Conservation (phyloP, 2,329 filamentous ascomycete species). For the Cytospora piceae region DNA sequence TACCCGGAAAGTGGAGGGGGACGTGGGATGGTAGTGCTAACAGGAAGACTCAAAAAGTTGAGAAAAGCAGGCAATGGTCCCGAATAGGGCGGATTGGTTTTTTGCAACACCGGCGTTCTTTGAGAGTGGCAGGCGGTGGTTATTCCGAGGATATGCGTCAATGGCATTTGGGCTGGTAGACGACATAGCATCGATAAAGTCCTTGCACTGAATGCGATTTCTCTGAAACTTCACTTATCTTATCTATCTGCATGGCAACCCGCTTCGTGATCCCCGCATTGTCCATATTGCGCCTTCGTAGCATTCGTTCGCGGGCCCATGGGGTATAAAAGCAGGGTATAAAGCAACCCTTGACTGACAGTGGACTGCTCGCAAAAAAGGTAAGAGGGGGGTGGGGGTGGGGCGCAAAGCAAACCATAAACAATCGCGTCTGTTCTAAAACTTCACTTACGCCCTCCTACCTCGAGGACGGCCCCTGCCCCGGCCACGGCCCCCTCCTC, state of each 20-base stretch:
- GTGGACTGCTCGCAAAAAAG: neutral
- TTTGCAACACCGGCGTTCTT: conserved; percentile 14
- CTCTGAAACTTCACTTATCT: neutral
- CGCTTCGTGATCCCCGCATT: neutral
- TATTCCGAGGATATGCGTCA: neutral
- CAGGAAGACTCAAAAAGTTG: conserved; percentile 7
- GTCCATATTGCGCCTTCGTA: neutral
- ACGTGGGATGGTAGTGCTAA: neutral
- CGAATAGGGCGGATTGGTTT: conserved; percentile 10
- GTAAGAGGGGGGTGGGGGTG: neutral
- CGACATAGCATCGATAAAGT: conserved; percentile 8
- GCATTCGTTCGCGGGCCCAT: neutral
- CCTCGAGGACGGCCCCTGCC: conserved; percentile 26
- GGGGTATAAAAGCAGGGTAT: neutral
- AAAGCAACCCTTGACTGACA: neutral
- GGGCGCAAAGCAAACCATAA: neutral
- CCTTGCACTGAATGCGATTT: conserved; percentile 1
- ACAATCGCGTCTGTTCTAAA: neutral
- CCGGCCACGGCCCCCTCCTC: conserved; percentile 14
- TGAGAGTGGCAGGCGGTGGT: conserved; percentile 2
- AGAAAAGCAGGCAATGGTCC: conserved; percentile 9
- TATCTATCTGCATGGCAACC: neutral
- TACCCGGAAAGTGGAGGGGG: neutral
- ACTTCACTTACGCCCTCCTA: conserved; percentile 17
- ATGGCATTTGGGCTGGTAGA: neutral